Evolutionary conservation across 2,329 filamentous ascomycete genomes (phyloP).

Genomic region (Thelonectria rubi): DNA sequence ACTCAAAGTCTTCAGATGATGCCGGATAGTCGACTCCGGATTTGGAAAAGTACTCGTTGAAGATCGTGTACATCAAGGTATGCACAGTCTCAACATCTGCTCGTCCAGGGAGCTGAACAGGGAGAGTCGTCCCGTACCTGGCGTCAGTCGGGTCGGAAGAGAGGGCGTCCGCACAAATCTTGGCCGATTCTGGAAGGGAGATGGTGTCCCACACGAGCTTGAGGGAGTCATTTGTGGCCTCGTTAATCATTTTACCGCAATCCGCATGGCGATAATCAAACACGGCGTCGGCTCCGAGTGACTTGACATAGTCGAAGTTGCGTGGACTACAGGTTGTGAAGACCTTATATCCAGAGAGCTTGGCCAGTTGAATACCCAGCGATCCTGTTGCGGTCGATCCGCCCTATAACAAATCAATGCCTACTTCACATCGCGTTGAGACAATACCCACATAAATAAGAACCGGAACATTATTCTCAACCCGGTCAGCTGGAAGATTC

Average conservation of each 20-base stretch:
- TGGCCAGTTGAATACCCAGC: conserved; percentile 3
- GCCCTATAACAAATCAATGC: not conserved
- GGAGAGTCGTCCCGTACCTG: conserved; percentile 2
- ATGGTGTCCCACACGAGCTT: conserved; percentile 46
- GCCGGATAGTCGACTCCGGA: conserved; percentile 30
- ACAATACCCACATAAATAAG: not conserved
- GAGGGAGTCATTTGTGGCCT: conserved; percentile 38
- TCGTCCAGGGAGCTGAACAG: not conserved
- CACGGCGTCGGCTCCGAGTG: conserved; percentile 52
- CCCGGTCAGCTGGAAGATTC: not conserved
- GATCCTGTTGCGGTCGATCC: conserved; percentile 5
- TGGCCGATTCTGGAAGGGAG: not conserved
- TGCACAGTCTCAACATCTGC: not conserved
- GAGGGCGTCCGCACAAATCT: conserved; percentile 1
- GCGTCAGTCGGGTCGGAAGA: conserved; percentile 32
- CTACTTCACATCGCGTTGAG: not conserved
- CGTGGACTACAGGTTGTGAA: conserved; percentile 28
- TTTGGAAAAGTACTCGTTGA: conserved; percentile 45
- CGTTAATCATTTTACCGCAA: conserved; percentile 34
- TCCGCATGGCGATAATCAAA: conserved; percentile 53
- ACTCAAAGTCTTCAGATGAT: conserved; percentile 44
- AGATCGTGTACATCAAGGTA: conserved; percentile 49
- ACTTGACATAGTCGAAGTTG: conserved; percentile 52
- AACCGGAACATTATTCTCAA: not conserved
- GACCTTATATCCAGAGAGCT: conserved; percentile 3